Evolutionary conservation across 345 rosid genomes (phyloP).

Genomic region (Hibiscus syriacus): DNA sequence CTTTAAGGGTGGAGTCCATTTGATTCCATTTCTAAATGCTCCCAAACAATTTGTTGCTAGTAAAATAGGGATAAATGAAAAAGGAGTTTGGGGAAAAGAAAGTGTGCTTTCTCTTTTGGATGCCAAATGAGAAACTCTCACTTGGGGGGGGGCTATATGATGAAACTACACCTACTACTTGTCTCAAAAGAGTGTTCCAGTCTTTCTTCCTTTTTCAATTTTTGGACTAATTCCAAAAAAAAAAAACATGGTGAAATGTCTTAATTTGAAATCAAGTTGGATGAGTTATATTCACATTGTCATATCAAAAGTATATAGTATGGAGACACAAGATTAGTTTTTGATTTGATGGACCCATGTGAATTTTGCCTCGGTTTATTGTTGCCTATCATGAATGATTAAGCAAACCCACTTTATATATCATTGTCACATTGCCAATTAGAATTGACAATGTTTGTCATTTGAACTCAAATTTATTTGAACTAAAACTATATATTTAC

Average conservation of each 20-base stretch:
- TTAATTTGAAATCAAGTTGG: neutral
- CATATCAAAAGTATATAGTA: neutral
- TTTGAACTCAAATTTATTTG: too few species aligned
- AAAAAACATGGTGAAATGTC: neutral
- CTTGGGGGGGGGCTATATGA: neutral
- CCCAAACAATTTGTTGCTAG: neutral
- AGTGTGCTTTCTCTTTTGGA: neutral
- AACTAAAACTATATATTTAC: too few species aligned
- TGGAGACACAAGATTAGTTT: neutral
- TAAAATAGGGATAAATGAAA: neutral
- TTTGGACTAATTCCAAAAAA: neutral
- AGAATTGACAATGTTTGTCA: too few species aligned
- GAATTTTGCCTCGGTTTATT: neutral
- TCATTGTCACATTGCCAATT: neutral
- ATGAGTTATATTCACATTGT: neutral
- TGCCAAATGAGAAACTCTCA: neutral
- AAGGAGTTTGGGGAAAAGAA: neutral
- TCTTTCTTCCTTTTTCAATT: neutral
- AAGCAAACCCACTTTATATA: neutral
- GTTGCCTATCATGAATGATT: constrained; percentile 4
- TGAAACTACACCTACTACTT: neutral
- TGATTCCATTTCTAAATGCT: constrained; percentile 4
- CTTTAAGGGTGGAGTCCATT: neutral
- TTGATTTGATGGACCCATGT: constrained; percentile 10
- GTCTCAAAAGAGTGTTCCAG: neutral